phyloP scores from a whole-genome alignment of 176 grass and related monocot species.

The Cymbopogon citratus region DNA sequence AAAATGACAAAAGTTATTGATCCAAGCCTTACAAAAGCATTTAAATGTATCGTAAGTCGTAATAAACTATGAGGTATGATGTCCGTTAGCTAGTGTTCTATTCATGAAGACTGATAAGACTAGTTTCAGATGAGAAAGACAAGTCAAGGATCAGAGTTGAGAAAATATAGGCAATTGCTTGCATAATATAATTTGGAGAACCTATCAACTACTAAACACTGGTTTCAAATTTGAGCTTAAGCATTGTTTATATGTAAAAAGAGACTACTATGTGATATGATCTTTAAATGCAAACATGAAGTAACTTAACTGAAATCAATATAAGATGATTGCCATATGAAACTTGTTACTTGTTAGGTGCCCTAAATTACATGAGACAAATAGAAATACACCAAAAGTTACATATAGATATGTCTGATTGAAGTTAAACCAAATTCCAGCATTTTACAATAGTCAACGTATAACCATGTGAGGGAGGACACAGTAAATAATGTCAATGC shows the following conservation, averaged over 20 bases:
- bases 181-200: neutral
- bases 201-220: neutral
- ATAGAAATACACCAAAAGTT: neutral
- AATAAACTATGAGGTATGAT: neutral
- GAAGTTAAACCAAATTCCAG: neutral
- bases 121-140: neutral
- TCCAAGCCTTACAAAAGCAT: neutral
- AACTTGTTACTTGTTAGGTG: constrained; percentile 3
- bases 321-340: constrained; percentile 17
- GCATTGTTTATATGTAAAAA: neutral
- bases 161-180: neutral
- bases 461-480: neutral
- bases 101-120: neutral
- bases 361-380: neutral
- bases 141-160: neutral
- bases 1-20: neutral
- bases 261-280: neutral
- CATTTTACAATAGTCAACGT: neutral
- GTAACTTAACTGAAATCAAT: constrained; percentile 9
- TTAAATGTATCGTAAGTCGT: neutral
- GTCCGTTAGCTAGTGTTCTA: neutral
- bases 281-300: neutral
- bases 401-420: neutral
- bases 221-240: neutral
- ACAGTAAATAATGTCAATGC: neutral